These are phyloP conservation scores for Monascus purpureus DNA, from an alignment of 495 filamentous ascomycete genomes.

Conservation along the genomic window DNA sequence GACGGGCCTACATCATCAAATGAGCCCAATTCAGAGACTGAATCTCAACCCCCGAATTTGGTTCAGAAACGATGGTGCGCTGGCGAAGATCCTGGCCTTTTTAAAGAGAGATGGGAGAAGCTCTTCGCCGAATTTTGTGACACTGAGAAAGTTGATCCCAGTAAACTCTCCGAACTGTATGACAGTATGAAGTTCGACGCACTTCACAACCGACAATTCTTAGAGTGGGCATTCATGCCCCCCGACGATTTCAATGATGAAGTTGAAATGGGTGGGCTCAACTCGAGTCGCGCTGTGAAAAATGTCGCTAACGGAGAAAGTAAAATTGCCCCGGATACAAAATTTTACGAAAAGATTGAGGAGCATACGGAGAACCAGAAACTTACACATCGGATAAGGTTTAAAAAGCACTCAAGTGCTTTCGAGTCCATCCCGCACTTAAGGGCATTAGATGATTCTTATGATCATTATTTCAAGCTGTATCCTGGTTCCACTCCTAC, in stretches of 20 bases:
- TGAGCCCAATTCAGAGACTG: constrained; percentile 7
- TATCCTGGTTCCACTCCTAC: constrained; percentile 62
- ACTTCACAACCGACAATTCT: constrained; percentile 84
- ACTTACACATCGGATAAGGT: constrained; percentile 35
- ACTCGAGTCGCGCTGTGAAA: constrained; percentile 9
- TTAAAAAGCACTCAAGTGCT: constrained; percentile 27
- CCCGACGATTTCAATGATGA: constrained; percentile 47
- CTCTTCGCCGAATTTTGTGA: constrained; percentile 94
- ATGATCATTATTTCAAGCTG: constrained; percentile 72
- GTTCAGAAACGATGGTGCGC: constrained; percentile 94
- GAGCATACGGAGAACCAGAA: constrained; percentile 22
- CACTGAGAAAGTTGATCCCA: constrained; percentile 92
- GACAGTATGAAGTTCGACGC: constrained; percentile 99
- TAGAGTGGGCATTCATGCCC: constrained; percentile 97
- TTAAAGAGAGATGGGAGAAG: constrained; percentile 97
- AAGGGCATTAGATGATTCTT: constrained; percentile 31
- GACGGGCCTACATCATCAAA: constrained; percentile 19
- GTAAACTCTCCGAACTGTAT: constrained; percentile 94
- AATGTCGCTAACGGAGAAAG: constrained; percentile 19
- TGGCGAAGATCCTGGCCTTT: constrained; percentile 85
- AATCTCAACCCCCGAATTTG: constrained; percentile 42
- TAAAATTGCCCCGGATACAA: constrained; percentile 11
- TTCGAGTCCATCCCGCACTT: constrained; percentile 32
- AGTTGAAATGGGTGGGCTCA: constrained; percentile 38
- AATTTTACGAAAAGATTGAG: constrained; percentile 14